phyloP scores from a whole-genome alignment of 192 early-diverging fungal genomes.

The Coemansia sp. region DNA sequence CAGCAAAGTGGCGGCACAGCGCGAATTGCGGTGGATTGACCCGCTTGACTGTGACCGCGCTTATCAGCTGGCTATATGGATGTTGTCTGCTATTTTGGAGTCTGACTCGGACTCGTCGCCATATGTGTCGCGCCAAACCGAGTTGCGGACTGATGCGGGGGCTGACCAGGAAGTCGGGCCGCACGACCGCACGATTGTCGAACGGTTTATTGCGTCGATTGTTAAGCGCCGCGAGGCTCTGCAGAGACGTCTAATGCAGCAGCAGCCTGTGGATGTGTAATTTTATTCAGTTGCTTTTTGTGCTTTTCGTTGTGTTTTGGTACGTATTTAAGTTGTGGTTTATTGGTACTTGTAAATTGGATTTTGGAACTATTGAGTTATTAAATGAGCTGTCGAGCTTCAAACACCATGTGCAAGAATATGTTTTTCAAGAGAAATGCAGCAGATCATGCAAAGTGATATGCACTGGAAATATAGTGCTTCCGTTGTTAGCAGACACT shows the following conservation, averaged over 20 bases:
- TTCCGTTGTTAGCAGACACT: too few relatives aligned
- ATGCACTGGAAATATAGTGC: too few relatives aligned
- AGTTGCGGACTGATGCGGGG: background rate
- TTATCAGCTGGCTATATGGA: conserved; percentile 74
- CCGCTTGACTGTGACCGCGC: conserved; percentile 67
- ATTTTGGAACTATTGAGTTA: too few relatives aligned
- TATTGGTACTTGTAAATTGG: too few relatives aligned
- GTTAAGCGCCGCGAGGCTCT: conserved; percentile 49
- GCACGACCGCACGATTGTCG: conserved; percentile 49
- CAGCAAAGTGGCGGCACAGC: conserved; percentile 59
- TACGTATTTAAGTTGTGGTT: too few relatives aligned
- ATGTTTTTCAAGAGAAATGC: too few relatives aligned
- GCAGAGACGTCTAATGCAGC: conserved; percentile 35
- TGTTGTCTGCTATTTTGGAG: conserved; percentile 72
- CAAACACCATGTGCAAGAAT: too few relatives aligned
- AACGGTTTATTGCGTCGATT: conserved; percentile 51
- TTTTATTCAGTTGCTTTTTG: background rate
- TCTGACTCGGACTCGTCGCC: conserved; percentile 12
- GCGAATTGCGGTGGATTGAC: conserved; percentile 65
- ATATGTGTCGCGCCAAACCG: background rate
- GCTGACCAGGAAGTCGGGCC: conserved; percentile 27
- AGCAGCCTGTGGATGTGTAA: conserved; percentile 4
- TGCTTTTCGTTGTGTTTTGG: too few relatives aligned
- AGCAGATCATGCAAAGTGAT: too few relatives aligned
- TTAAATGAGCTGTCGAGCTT: too few relatives aligned